phyloP scores from a whole-genome alignment of 371 early-diverging fungal genomes.

The Mucor plumbeus region DNA sequence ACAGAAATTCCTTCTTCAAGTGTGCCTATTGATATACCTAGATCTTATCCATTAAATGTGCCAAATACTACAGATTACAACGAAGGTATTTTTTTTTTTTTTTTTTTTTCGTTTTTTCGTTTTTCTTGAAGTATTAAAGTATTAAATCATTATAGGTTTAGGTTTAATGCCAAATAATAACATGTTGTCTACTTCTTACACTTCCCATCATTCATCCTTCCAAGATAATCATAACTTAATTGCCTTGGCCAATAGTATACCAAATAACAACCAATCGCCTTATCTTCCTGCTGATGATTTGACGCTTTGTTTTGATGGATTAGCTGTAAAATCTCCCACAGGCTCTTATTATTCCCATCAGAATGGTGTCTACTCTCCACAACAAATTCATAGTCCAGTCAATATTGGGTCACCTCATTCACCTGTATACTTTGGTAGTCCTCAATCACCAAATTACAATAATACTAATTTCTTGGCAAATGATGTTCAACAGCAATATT shows the following conservation, averaged over 20 bases:
- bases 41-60: conserved; percentile 18
- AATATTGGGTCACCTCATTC: conserved; percentile 22
- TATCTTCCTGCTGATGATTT: conserved; percentile 23
- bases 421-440: conserved; percentile 18
- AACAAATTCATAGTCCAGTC: conserved; percentile 17
- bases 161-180: conserved; percentile 13
- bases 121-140: too few relatives aligned
- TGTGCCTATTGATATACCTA: conserved; percentile 27
- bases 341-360: conserved; percentile 21
- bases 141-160: neutral
- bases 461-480: conserved; percentile 12
- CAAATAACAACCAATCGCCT: conserved; percentile 11
- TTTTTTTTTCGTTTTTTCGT: too few relatives aligned
- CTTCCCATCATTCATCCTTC: conserved; percentile 12
- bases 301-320: conserved; percentile 25
- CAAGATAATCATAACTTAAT: conserved; percentile 10
- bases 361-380: conserved; percentile 16
- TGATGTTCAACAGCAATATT: conserved; percentile 2
- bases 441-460: conserved; percentile 13
- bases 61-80: conserved; percentile 5
- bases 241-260: conserved; percentile 18
- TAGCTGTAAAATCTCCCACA: conserved; percentile 29
- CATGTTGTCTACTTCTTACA: conserved; percentile 12
- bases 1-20: conserved; percentile 2
- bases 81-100: neutral